These are phyloP conservation scores for Ceratobasidium sp. DNA, from an alignment of 1,284 basidiomycete genomes.

Conservation along the genomic window DNA sequence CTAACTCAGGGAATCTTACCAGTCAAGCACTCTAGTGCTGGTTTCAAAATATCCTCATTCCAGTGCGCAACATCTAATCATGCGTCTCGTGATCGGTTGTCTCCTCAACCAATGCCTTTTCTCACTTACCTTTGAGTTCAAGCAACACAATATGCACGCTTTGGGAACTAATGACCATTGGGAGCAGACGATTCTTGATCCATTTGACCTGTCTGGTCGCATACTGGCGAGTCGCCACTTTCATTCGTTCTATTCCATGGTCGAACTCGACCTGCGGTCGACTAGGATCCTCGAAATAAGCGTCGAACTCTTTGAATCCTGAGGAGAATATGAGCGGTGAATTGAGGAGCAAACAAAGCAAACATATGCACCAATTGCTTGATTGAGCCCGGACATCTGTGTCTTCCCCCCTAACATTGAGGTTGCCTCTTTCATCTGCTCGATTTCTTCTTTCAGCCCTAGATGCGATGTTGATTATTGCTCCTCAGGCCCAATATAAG, in stretches of 20 bases:
- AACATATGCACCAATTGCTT: slow-evolving; percentile 81
- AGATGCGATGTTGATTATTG: slow-evolving; percentile 64
- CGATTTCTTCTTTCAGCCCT: slow-evolving; percentile 88
- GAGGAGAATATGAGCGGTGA: not conserved
- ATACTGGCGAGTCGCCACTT: slow-evolving; percentile 89
- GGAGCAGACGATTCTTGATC: slow-evolving; percentile 91
- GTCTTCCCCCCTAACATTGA: slow-evolving; percentile 50
- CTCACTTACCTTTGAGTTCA: slow-evolving; percentile 73
- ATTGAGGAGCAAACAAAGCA: not conserved
- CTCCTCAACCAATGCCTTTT: slow-evolving; percentile 43
- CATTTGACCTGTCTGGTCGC: slow-evolving; percentile 92
- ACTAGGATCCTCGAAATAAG: slow-evolving; percentile 63
- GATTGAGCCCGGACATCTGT: slow-evolving; percentile 57
- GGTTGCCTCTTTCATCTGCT: slow-evolving; percentile 58
- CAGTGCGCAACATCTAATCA: slow-evolving; percentile 63
- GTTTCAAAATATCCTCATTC: slow-evolving; percentile 54
- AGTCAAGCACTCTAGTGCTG: not conserved
- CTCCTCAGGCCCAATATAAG: too few species aligned
- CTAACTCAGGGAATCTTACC: not conserved
- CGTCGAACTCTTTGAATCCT: slow-evolving; percentile 63
- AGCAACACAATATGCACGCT: slow-evolving; percentile 63
- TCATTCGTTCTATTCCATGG: slow-evolving; percentile 80
- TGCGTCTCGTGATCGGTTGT: slow-evolving; percentile 3
- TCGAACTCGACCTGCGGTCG: slow-evolving; percentile 62
- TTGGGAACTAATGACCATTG: slow-evolving; percentile 70